phyloP scores from a whole-genome alignment of 495 filamentous ascomycete species.

The Podospora pseudocomata region DNA sequence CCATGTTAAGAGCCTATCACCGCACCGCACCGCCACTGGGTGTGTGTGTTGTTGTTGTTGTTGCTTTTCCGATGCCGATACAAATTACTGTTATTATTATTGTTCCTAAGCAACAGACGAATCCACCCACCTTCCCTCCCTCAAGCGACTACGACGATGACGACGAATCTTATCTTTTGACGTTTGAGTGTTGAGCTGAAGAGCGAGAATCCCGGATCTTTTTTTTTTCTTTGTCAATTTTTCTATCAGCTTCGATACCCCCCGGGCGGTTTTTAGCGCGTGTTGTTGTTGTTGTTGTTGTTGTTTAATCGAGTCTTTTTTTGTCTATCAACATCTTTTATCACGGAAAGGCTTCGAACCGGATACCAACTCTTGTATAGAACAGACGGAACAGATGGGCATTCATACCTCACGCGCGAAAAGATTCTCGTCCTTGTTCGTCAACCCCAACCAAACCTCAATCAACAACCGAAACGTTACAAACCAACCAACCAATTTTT shows the following conservation, averaged over 20 bases:
- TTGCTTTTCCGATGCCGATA: background rate
- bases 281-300: background rate
- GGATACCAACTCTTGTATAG: background rate
- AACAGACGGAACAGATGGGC: background rate
- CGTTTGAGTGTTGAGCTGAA: conserved; percentile 6
- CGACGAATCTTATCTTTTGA: background rate
- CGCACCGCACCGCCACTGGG: background rate
- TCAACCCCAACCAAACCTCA: too few species aligned
- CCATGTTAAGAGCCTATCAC: background rate
- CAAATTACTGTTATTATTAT: background rate
- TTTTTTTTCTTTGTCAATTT: conserved; percentile 22
- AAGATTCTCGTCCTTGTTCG: background rate
- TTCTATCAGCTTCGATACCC: conserved; percentile 48
- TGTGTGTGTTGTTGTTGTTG: background rate
- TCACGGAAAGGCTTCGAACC: background rate
- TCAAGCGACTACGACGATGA: conserved; percentile 5
- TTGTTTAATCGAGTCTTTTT: background rate
- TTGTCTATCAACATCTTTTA: conserved; percentile 10
- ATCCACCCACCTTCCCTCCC: background rate
- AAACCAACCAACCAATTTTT: too few species aligned
- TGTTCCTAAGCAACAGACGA: conserved; percentile 9
- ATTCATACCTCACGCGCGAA: background rate
- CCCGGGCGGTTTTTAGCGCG: conserved; percentile 27
- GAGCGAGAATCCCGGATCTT: conserved; percentile 7
- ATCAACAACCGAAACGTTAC: too few species aligned